Evolutionary conservation across 108 stramenopile species (phyloP), one percentile per base, ranked within the genome.

Genomic region (Nitzschia inconspicua): DNA sequence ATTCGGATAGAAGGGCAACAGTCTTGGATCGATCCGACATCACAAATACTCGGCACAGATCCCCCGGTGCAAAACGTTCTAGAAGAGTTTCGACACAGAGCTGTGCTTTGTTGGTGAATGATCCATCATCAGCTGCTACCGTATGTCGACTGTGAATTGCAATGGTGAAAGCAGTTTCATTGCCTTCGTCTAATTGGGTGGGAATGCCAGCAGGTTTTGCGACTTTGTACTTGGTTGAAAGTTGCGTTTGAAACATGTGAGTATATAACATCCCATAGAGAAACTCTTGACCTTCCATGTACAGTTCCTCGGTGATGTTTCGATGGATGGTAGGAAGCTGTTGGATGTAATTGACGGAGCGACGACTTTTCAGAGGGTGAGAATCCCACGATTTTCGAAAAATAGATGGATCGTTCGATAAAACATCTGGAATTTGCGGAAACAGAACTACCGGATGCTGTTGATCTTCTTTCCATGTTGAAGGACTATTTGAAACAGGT

Each of bases 121-220:
- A 57, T 64, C 80, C 63, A 71, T 81, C 72, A 35, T 82, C 54
- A 57, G 67, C 59, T 49, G 63, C 59, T 41, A 77, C 66, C 23
- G 44, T 37, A 65, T 72, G 70, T 4, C 70, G 63, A 42, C 63
- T 65, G 0, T 72, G 70, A 27, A 72, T 23, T 4, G 63, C 70
- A 20, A 72, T 26, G 41, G 18, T 41, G 14, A 29, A 61, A 7
- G 22, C 29, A 19, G 8, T n/a, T 19, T 47, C 30, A 49, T 23
- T 34, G n/a, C 14, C 7, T 52, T 8, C 11, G 14, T 37, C 23
- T 20, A 19, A 20, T 18, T 3, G 3, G 24, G 53, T 44, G 10
- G 47, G 28, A 29, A 13, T 36, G 11, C 37, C 37, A 14, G 11
- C n/a, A 14, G 11, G 40, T 43, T 0, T 0, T 44, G 8, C 1